phyloP scores from a whole-genome alignment of 2,329 filamentous ascomycete species.

The Cadophora luteo-olivacea region DNA sequence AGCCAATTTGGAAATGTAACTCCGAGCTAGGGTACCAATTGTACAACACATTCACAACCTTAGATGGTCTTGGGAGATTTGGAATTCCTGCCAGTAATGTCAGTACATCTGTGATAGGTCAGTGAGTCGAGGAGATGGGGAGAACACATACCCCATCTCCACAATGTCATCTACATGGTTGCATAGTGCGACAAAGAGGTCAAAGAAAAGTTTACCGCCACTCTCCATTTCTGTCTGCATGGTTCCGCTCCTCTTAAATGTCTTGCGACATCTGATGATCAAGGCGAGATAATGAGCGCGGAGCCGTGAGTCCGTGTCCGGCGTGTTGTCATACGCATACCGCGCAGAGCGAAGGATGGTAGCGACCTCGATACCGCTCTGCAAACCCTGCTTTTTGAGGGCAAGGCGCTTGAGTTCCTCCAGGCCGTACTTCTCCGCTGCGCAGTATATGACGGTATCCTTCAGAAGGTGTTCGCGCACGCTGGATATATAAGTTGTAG shows the following conservation, averaged over 20 bases:
- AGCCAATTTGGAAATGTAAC: slow-evolving; percentile 38
- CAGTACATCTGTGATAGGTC: slow-evolving; percentile 31
- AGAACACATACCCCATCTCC: slow-evolving; percentile 65
- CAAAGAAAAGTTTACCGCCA: slow-evolving; percentile 93
- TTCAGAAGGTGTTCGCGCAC: slow-evolving; percentile 80
- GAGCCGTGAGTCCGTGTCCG: slow-evolving; percentile 88
- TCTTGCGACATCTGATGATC: slow-evolving; percentile 96
- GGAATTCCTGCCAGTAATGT: slow-evolving; percentile 51
- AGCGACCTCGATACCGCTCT: slow-evolving; percentile 88
- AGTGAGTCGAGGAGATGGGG: slow-evolving; percentile 31
- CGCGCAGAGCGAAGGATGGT: slow-evolving; percentile 91
- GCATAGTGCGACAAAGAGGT: slow-evolving; percentile 97
- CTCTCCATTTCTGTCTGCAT: slow-evolving; percentile 99
- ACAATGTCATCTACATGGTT: slow-evolving; percentile 97
- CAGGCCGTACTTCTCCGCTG: slow-evolving; percentile 87
- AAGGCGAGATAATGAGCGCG: slow-evolving; percentile 97
- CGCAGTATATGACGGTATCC: slow-evolving; percentile 94
- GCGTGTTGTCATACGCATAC: slow-evolving; percentile 95
- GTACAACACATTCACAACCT: slow-evolving; percentile 41
- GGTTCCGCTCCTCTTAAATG: slow-evolving; percentile 96
- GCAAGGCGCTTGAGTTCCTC: slow-evolving; percentile 91
- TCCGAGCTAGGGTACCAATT: slow-evolving; percentile 41
- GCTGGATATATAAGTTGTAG: slow-evolving; percentile 79
- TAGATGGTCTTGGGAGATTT: slow-evolving; percentile 61
- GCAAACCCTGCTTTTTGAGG: slow-evolving; percentile 90